Conservation (phyloP, 805 yeast species). For the Metschnikowia kunwiensis region DNA sequence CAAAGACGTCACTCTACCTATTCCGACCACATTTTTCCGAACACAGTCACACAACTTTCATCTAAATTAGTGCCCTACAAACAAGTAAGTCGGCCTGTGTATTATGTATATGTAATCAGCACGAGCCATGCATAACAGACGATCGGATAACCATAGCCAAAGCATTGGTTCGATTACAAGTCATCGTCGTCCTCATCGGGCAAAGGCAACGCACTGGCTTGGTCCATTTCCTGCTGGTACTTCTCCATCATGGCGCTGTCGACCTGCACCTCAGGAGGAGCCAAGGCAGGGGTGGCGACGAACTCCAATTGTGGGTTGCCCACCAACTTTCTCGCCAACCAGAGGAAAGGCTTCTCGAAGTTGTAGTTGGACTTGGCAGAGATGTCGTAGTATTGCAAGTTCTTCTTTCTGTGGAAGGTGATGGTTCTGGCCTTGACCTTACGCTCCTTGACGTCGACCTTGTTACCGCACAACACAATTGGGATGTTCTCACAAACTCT, state of each 20-base stretch:
- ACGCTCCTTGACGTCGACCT: slow-evolving; percentile 99
- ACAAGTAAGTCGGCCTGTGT: slow-evolving; percentile 5
- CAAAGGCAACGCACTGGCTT: slow-evolving; percentile 98
- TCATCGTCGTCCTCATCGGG: slow-evolving; percentile 99
- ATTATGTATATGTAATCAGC: slow-evolving; percentile 2
- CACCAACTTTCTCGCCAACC: slow-evolving; percentile 99
- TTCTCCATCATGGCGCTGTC: slow-evolving; percentile 95
- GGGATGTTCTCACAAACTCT: slow-evolving; percentile 99
- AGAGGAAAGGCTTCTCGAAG: slow-evolving; percentile 99
- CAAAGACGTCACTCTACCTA: too few relatives aligned
- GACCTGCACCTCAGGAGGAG: slow-evolving; percentile 98
- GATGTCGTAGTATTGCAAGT: slow-evolving; percentile 98
- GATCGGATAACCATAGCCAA: too few relatives aligned
- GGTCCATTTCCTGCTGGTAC: slow-evolving; percentile 99
- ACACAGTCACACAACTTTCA: neutral
- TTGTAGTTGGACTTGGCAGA: slow-evolving; percentile 99
- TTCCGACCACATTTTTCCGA: neutral
- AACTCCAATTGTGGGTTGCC: slow-evolving; percentile 98
- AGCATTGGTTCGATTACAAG: slow-evolving; percentile 71
- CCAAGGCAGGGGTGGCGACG: slow-evolving; percentile 98
- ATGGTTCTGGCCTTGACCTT: slow-evolving; percentile 99
- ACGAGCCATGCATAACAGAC: slow-evolving; percentile 7
- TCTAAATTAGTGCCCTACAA: neutral
- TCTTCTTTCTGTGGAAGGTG: slow-evolving; percentile 99
- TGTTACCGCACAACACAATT: slow-evolving; percentile 98